A percentile compares a stretch with the other conserved stretches of the same genome.
Evolutionary conservation across 176 grass and related monocot species (phyloP).

Genomic region (Themeda triandra): DNA sequence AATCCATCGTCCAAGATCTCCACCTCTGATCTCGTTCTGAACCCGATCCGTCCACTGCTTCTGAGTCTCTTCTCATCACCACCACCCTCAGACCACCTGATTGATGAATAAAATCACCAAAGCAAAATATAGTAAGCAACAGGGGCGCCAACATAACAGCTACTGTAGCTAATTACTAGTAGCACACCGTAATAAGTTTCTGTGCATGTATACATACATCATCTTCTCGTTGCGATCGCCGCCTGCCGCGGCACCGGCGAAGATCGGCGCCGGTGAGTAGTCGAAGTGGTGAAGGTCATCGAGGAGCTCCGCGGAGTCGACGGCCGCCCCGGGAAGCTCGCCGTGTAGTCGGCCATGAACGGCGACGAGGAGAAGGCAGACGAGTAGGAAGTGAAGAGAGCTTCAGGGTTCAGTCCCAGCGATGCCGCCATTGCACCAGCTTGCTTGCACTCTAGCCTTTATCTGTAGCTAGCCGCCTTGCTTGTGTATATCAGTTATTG

Average conservation of each 20-base stretch:
- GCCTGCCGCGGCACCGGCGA: neutral
- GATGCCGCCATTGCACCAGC: conserved; percentile 39
- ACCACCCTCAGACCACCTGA: neutral
- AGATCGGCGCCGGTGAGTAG: neutral
- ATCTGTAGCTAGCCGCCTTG: conserved; percentile 1
- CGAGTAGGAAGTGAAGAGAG: conserved; percentile 8
- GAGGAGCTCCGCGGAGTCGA: neutral
- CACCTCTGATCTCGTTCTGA: conserved; percentile 69
- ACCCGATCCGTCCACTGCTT: conserved; percentile 57
- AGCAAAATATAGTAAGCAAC: neutral
- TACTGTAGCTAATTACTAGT: neutral
- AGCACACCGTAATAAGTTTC: neutral
- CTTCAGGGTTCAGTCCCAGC: conserved; percentile 43
- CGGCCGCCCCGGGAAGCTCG: neutral
- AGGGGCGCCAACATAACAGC: neutral
- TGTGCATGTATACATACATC: neutral
- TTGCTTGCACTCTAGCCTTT: neutral
- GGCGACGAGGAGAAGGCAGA: neutral
- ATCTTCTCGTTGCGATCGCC: neutral
- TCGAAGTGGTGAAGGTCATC: conserved; percentile 8
- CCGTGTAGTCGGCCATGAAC: conserved; percentile 19
- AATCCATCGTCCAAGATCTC: conserved; percentile 91
- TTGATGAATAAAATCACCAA: neutral
- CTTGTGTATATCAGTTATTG: neutral
- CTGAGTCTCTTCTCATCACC: neutral